Base-by-base conservation (phyloP, 345 rosid species). In the Gynandropsis gynandra region DNA sequence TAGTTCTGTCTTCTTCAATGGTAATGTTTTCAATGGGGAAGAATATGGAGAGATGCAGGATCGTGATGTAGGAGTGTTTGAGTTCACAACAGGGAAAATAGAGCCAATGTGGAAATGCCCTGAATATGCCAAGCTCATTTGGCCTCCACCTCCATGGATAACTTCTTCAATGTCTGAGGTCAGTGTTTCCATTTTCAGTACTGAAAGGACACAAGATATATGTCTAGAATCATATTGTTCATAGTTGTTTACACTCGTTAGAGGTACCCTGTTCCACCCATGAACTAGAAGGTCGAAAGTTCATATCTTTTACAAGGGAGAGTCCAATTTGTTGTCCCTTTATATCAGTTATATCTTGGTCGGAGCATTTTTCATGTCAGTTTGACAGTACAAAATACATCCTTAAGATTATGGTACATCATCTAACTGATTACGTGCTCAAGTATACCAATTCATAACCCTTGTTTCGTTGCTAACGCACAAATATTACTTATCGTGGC, bases 91-190 rank as follows among this genome's bases (percentile, higher is more conserved):
- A 31, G 79, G 82, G 44, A 64, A 53, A 5, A 66, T 77, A 37
- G 76, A 82, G 48, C 74, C 78, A 0, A 63, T 87, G 16, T 58
- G 61, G 6, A 68, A 64, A 43, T 72, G 54, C 17, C 83, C 82
- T 42, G 74, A 62, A 40, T 72, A 70, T 62, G 65, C 76, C 15
- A 73, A 80, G 71, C 52, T 92, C 71, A 85, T 93, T 40, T 88
- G 90, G 95, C 97, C 94, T 16, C 97, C 92, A 50, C 94, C 95
- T 11, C 39, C 17, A 0, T 88, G 95, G 97, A 67, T 81, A 54
- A 55, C 67, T 63, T 63, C 77, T 9, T 41, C 64, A 1, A 52
- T 56, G 16, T 24, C 19, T 24, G 78, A 74, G 59, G 96, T 90
- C 71, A 72, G 94, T 67, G 14, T 16, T 56, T 61, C 8, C 5